Evolutionary conservation across 2,329 filamentous ascomycete species (phyloP).

Genomic region (Aspergillus novoparasiticus): DNA sequence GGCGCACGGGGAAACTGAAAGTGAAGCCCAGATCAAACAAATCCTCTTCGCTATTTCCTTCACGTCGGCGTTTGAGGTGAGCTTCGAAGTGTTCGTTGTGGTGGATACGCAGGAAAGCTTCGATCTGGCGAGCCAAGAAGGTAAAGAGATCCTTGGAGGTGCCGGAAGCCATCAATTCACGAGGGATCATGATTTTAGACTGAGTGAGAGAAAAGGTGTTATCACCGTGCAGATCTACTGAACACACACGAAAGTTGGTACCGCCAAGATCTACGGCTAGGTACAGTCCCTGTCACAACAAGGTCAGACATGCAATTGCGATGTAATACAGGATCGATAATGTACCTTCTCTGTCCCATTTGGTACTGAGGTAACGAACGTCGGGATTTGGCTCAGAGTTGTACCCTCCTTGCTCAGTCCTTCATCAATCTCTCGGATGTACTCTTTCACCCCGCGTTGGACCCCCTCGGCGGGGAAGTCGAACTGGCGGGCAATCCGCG

Average conservation of each 20-base stretch:
- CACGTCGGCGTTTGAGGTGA: constrained; percentile 65
- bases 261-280: constrained; percentile 97
- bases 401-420: constrained; percentile 77
- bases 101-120: constrained; percentile 81
- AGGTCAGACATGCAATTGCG: constrained; percentile 16
- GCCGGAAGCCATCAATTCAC: constrained; percentile 85
- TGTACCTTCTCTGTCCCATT: constrained; percentile 95
- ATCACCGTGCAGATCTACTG: constrained; percentile 88
- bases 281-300: constrained; percentile 74
- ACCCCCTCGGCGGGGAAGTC: constrained; percentile 78
- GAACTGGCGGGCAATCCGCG: constrained; percentile 80
- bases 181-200: constrained; percentile 88
- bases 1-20: constrained; percentile 95
- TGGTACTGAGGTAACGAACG: constrained; percentile 92
- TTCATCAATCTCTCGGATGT: constrained; percentile 83
- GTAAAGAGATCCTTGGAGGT: constrained; percentile 84
- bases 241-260: constrained; percentile 98
- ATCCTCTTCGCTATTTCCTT: constrained; percentile 68
- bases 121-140: constrained; percentile 92
- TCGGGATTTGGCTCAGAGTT: constrained; percentile 92
- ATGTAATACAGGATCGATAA: neutral
- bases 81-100: constrained; percentile 83
- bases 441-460: constrained; percentile 80
- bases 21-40: constrained; percentile 97
- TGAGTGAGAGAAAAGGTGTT: constrained; percentile 92